Conservation (phyloP, 306 rosid species). For the Dalbergia oliveri region DNA sequence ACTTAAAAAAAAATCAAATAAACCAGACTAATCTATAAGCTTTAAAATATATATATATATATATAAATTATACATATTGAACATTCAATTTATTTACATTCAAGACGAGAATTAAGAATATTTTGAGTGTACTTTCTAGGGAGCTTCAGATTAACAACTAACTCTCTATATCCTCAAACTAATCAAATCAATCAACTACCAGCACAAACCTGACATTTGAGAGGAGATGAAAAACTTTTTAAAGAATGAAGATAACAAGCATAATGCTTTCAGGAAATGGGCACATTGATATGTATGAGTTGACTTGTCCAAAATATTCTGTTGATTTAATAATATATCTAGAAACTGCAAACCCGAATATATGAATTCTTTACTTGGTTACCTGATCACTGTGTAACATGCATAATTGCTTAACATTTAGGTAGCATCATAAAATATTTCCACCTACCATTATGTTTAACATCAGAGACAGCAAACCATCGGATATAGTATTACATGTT, state of each 20-base stretch:
- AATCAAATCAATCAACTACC: background rate
- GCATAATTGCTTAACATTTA: conserved; percentile 1
- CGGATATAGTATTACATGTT: conserved; percentile 8
- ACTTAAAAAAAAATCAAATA: background rate
- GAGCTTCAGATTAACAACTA: background rate
- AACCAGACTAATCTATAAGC: background rate
- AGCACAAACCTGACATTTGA: background rate
- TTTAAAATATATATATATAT: background rate
- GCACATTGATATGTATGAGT: background rate
- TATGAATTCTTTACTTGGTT: conserved; percentile 5
- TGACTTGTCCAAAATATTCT: background rate
- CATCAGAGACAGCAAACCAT: background rate
- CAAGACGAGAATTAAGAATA: background rate
- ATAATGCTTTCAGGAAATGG: background rate
- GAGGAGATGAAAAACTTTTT: background rate
- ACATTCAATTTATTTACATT: background rate
- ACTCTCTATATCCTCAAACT: too few relatives aligned
- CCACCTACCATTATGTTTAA: background rate
- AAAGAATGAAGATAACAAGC: conserved; percentile 1
- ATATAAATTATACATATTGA: too few relatives aligned
- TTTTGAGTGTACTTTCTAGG: background rate
- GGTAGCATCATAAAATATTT: background rate
- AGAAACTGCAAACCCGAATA: background rate
- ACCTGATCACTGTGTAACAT: background rate
- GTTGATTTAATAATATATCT: background rate